Percentiles rank a stretch among this genome's conserved stretches.
Conservation (phyloP, 2,329 filamentous ascomycete species). For the Balansia obtecta region DNA sequence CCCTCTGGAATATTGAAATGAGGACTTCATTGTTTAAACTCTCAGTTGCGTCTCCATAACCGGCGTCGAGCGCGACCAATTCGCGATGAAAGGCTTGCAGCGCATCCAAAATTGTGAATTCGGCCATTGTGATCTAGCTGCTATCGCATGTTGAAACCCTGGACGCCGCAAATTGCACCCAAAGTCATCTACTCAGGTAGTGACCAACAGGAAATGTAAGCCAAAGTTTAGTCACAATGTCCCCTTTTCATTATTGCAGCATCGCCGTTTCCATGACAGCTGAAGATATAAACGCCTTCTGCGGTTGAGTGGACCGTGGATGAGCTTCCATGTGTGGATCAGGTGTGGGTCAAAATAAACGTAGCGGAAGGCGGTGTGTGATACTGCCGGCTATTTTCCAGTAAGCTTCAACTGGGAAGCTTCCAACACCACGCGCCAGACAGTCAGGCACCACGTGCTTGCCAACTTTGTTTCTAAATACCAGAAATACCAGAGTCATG, state of each 20-base stretch:
- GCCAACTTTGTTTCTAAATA: neutral
- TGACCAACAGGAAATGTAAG: neutral
- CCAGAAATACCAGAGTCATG: too few relatives aligned
- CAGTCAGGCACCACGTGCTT: neutral
- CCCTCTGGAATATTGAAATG: conserved; percentile 56
- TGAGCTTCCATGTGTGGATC: conserved; percentile 14
- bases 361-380: conserved; percentile 18
- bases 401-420: conserved; percentile 1
- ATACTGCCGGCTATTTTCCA: conserved; percentile 19
- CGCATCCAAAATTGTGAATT: conserved; percentile 58
- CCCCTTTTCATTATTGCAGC: conserved; percentile 17
- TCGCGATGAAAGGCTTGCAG: conserved; percentile 80
- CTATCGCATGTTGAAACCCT: conserved; percentile 33
- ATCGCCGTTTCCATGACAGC: conserved; percentile 17
- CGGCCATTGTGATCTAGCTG: conserved; percentile 48
- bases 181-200: neutral
- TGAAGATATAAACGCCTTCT: conserved; percentile 7
- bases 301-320: conserved; percentile 8
- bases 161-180: neutral
- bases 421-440: neutral
- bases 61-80: conserved; percentile 63
- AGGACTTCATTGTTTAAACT: conserved; percentile 60
- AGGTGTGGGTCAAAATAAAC: conserved; percentile 15
- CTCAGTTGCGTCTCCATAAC: conserved; percentile 46
- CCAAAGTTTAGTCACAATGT: conserved; percentile 7